Conservation (phyloP, 2,329 filamentous ascomycete species). For the Microcyclosporella mali region DNA sequence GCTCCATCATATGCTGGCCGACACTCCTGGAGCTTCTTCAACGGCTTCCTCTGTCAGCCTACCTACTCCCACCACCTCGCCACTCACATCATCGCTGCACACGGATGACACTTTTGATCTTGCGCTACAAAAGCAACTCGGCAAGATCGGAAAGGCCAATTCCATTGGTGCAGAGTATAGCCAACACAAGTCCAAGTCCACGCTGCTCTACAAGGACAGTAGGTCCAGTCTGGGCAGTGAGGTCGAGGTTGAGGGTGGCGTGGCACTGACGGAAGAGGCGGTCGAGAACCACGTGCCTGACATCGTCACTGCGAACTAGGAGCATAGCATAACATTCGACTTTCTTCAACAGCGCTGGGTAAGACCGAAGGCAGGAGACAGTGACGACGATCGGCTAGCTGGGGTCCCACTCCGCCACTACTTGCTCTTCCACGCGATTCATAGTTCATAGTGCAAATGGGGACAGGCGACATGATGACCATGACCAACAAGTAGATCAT, state of each 20-base stretch:
- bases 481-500: too few species aligned
- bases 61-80: slow-evolving; percentile 17
- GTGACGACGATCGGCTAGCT: too few species aligned
- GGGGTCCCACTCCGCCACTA: too few species aligned
- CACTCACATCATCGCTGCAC: slow-evolving; percentile 15
- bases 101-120: slow-evolving; percentile 15
- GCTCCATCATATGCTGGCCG: slow-evolving; percentile 13
- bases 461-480: too few species aligned
- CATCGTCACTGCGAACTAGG: slow-evolving; percentile 5
- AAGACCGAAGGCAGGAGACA: too few species aligned
- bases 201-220: not conserved
- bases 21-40: slow-evolving; percentile 25
- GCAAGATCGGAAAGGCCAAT: slow-evolving; percentile 13
- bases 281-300: slow-evolving; percentile 3
- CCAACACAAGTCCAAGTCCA: not conserved
- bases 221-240: slow-evolving; percentile 22
- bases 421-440: too few species aligned
- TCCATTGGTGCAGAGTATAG: slow-evolving; percentile 8
- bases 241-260: slow-evolving; percentile 46
- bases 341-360: too few species aligned
- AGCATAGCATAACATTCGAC: too few species aligned
- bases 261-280: slow-evolving; percentile 43
- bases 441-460: too few species aligned
- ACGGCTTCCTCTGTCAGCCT: slow-evolving; percentile 29
- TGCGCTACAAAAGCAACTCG: slow-evolving; percentile 9